Evolutionary conservation across 441 rosid genomes (phyloP), one percentile per base, ranked within the genome.

Genomic region (Daphne laureola): DNA sequence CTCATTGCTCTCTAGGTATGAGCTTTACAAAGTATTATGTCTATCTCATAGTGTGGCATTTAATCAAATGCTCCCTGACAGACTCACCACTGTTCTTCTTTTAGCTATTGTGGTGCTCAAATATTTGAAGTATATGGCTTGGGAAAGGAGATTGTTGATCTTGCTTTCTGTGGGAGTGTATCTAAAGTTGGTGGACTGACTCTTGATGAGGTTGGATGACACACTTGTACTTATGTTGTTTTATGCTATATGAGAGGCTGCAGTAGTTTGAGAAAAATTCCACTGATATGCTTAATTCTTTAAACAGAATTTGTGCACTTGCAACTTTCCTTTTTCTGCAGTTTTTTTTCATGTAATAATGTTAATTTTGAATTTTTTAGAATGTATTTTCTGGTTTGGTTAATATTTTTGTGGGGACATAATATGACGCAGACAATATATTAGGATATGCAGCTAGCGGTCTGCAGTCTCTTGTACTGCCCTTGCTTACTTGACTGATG

Each of bases 21-120:
- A 59, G 56, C 56, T 70, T 46, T 46, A 26, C 58, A 27, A 49
- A 5, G 36, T 8, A 14, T 21, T 17, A 16, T 60, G 3, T 41
- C 31, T 49, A 38, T 46, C 49, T n/a, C 17, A 38, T 40, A 58
- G 26, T 57, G 25, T 55, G 38, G 12, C 35, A 51, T 64, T 48
- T 15, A 55, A 42, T 11, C n/a, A 27, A 17, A 25, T 53, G 18
- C 45, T 41, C 38, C 3, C 46, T 38, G 54, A 53, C 61, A 68
- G 72, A 70, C 68, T 59, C 46, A 58, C 49, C 54, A 54, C 49
- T 67, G 61, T 68, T 25, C 43, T 54, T 57, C 66, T 38, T 80
- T 62, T 64, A 93, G 99, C 71, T 93, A 93, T 55, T 90, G 99
- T 56, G 99, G 99, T 68, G 99, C 99, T 59, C 99, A 93, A 78